Percentiles rank a stretch among this genome's conserved stretches.
phyloP scores from a whole-genome alignment of 2,329 filamentous ascomycete species.

The Aspergillus bombycis region DNA sequence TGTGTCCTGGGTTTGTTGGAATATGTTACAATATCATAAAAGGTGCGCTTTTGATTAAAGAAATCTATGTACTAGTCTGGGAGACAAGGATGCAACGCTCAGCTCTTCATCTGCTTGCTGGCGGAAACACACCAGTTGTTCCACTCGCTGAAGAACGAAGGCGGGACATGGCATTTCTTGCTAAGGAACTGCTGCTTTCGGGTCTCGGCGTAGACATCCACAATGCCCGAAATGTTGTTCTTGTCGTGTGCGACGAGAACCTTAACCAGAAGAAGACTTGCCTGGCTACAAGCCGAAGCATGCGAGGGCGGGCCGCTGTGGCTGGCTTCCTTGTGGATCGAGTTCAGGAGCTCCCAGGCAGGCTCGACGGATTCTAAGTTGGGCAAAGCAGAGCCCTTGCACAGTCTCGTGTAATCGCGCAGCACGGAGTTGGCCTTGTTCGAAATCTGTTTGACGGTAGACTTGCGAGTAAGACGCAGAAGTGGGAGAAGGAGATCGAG shows the following conservation, averaged over 20 bases:
- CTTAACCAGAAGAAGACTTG: constrained; percentile 50
- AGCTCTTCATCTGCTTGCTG: constrained; percentile 46
- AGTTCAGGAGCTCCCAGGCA: constrained; percentile 62
- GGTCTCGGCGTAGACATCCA: constrained; percentile 66
- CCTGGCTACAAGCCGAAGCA: constrained; percentile 70
- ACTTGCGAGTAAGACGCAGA: constrained; percentile 75
- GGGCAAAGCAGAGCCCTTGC: constrained; percentile 51
- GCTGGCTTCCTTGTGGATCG: constrained; percentile 68
- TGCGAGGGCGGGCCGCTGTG: constrained; percentile 66
- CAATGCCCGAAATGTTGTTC: constrained; percentile 57
- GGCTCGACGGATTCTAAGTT: constrained; percentile 46
- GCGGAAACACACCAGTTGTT: constrained; percentile 67
- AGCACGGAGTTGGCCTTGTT: constrained; percentile 75
- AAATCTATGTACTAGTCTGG: neutral
- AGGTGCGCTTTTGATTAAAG: neutral
- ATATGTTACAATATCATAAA: neutral
- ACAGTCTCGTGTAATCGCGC: constrained; percentile 70
- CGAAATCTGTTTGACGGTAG: constrained; percentile 73
- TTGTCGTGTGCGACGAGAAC: constrained; percentile 51
- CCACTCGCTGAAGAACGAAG: constrained; percentile 72
- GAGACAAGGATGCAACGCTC: constrained; percentile 3
- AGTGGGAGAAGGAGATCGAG: constrained; percentile 75
- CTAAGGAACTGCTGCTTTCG: constrained; percentile 62
- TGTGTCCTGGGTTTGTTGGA: neutral
- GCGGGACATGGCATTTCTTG: constrained; percentile 63